Evolutionary conservation across 1,139 yeast genomes (phyloP), one percentile per base, ranked within the genome.

Genomic region (Candida dubliniensis): DNA sequence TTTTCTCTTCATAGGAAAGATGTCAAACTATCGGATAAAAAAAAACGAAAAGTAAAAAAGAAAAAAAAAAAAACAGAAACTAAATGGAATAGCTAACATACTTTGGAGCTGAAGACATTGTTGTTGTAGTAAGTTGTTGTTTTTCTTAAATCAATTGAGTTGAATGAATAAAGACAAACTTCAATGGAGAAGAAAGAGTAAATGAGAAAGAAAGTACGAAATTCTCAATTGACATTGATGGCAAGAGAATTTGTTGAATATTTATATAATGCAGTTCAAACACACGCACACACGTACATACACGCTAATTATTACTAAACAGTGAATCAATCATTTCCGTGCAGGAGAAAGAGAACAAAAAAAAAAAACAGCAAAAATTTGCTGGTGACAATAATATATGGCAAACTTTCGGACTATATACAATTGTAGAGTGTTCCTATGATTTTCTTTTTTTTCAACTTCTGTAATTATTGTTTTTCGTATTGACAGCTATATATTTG

Each of bases 21-120:
- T 18, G 23, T 18, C 23, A 18, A 18, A 18, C 23, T 18, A 18
- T 18, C 23, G 23, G 23, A 18, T 18, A 18, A 18, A 18, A 18
- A 18, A 18, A 18, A 3, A 18, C 3, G 5, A 18, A 18, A 18
- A 5, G 5, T 4, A 18, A 18, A 18, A 18, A 18, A 18, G 5
- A 18, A 18, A 18, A 18, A 18, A 18, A 5, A 18, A 18, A 18
- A 18, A 18, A 18, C 23, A 5, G 5, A 18, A 18, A 4, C 23
- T 18, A 18, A 18, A 18, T 18, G 5, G 23, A 18, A 18, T 18
- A 18, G 30, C 49, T 66, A 30, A 70, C 76, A 55, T 71, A 71
- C 76, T 71, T 66, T 59, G 75, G 74, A 61, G 72, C 68, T 65
- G 74, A 64, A 37, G 47, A 44, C 45, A 44, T 43, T 40, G 34